A percentile compares a stretch with the other conserved stretches of the same genome.
Evolutionary conservation across 441 rosid genomes (phyloP).

Genomic region (Populus trichocarpa): DNA sequence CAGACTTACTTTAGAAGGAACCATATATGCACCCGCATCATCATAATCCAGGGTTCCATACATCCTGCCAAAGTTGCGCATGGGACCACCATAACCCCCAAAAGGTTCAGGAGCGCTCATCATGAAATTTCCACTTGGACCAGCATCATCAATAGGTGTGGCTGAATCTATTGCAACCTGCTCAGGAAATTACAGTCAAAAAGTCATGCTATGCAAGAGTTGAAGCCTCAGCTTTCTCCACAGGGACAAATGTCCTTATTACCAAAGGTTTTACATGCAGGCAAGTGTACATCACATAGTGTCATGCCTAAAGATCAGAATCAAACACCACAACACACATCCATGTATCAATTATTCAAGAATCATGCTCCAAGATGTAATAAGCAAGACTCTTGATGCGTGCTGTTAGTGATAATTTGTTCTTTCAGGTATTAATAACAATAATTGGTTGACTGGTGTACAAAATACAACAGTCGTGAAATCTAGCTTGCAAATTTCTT

Average conservation of each 20-base stretch:
- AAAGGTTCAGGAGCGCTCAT: conserved; percentile 48
- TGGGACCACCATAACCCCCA: conserved; percentile 79
- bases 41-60: conserved; percentile 70
- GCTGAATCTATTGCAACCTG: conserved; percentile 98
- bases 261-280: background rate
- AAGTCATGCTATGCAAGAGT: background rate
- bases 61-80: conserved; percentile 76
- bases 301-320: background rate
- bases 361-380: background rate
- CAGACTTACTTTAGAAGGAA: background rate
- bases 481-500: background rate
- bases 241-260: background rate
- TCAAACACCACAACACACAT: background rate
- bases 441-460: background rate
- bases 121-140: conserved; percentile 58
- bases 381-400: background rate
- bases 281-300: background rate
- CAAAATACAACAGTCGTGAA: background rate
- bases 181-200: conserved; percentile 2
- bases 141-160: conserved; percentile 84
- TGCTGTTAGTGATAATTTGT: background rate
- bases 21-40: conserved; percentile 49
- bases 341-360: background rate
- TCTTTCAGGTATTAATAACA: background rate
- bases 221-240: background rate